These are phyloP conservation scores for Zelonia costaricensis DNA, from an alignment of 208 protist species.

Conservation along the genomic window DNA sequence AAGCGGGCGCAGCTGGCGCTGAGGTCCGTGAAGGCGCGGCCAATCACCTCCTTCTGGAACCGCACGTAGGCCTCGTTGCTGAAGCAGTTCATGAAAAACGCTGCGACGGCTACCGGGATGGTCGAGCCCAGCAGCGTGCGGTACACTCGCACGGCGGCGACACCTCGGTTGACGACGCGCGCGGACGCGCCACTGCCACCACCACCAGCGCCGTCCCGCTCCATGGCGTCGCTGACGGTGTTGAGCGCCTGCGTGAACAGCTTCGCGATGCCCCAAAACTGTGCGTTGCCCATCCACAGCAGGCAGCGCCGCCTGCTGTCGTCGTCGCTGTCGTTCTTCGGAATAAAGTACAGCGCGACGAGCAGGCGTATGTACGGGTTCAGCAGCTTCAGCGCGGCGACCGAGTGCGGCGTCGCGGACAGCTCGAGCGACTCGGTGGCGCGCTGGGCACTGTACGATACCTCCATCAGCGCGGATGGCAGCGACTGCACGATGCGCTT, in stretches of 20 bases:
- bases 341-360: constrained; percentile 64
- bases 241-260: constrained; percentile 33
- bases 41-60: constrained; percentile 28
- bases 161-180: constrained; percentile 40
- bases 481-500: constrained; percentile 17
- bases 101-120: constrained; percentile 40
- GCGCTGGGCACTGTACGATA: neutral
- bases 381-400: constrained; percentile 45
- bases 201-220: constrained; percentile 7
- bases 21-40: constrained; percentile 28
- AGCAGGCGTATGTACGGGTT: constrained; percentile 65
- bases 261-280: constrained; percentile 50
- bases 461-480: constrained; percentile 6
- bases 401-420: constrained; percentile 2
- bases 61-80: constrained; percentile 42
- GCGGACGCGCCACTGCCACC: too few relatives aligned
- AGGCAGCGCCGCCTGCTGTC: constrained; percentile 38
- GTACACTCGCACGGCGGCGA: constrained; percentile 41
- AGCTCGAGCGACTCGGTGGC: neutral
- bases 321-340: constrained; percentile 46
- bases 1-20: constrained; percentile 30
- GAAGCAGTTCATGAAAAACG: constrained; percentile 70
- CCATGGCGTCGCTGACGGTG: constrained; percentile 22
- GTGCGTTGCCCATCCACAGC: constrained; percentile 53
- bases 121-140: constrained; percentile 54